Base-by-base conservation (phyloP, 306 rosid genomes). In the Vachellia pachyceras region DNA sequence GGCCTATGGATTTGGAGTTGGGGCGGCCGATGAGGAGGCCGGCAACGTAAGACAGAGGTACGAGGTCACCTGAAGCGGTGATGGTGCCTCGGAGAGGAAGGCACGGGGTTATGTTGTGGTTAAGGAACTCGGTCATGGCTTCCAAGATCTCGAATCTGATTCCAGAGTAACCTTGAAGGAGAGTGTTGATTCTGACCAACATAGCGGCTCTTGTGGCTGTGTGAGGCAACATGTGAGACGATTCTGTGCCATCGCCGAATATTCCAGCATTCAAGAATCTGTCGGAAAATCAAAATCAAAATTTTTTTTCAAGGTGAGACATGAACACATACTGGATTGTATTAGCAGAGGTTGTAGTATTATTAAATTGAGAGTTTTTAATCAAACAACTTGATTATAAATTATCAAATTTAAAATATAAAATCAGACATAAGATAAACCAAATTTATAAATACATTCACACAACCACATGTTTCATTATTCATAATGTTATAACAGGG, bases 241-340 rank as follows among this genome's bases (percentile, higher is more conserved):
- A 70, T 70, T 93, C 95, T 9, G 89, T 82, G 5, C 84, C 89
- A 66, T 68, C 88, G 50, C 98, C 98, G 4, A 95, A 95, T 46
- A 95, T 86, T n/a, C 97, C 99, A 7, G 95, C 90, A 80, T 95
- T 95, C 91, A 95, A 87, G 58, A 95, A 95, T 68, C 99, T 95
- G 89, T 55, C 20, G 63, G 33, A 20, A 10, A 29, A 55, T n/a
- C 29, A 20, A 22, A 18, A 55, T 55, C 23, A 54, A 5, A 49
- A 49, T 3, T 7, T 44, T 44, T 44, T 45, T 45, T 12, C 50
- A 10, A 45, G 13, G 10, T 45, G 2, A 45, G 13, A 45, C 10
- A 13, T 45, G 13, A 45, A 45, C 14, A 45, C 0, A 45, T 0
- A 12, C 11, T 44, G 10, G 10, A 11, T 44, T 44, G 49, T 11